A percentile compares a stretch with the other conserved stretches of the same genome.
These are phyloP conservation scores for Cryptosporidium parvum DNA, from an alignment of 169 alveolate species.

Conservation along the genomic window DNA sequence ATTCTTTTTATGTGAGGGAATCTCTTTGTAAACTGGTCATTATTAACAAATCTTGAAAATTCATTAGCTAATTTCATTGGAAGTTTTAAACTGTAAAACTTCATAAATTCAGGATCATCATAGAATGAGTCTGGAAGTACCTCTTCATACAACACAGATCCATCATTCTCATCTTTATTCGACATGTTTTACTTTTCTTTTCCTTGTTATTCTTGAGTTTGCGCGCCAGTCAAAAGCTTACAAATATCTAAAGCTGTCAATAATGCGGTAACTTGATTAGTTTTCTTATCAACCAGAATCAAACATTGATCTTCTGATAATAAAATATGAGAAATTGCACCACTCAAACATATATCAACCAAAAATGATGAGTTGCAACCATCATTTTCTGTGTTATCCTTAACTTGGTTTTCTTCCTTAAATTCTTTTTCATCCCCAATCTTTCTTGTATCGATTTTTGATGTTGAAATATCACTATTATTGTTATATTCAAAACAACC, in stretches of 20 bases:
- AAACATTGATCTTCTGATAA: constrained; percentile 70
- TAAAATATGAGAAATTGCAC: constrained; percentile 53
- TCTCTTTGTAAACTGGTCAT: constrained; percentile 26
- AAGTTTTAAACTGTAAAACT: constrained; percentile 9
- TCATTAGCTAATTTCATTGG: constrained; percentile 47
- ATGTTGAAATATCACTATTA: background rate
- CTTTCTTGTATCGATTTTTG: background rate
- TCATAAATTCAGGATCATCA: constrained; percentile 17
- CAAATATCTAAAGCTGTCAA: constrained; percentile 68
- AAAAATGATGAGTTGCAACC: background rate
- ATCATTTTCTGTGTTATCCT: background rate
- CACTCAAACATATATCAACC: constrained; percentile 63
- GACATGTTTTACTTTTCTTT: background rate
- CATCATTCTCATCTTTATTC: background rate
- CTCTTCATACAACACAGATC: constrained; percentile 25
- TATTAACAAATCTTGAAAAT: background rate
- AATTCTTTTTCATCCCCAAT: constrained; percentile 10
- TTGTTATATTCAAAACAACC: constrained; percentile 11
- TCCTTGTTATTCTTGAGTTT: background rate
- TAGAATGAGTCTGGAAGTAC: constrained; percentile 56
- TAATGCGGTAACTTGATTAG: constrained; percentile 54
- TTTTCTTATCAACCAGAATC: constrained; percentile 12
- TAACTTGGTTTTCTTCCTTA: background rate
- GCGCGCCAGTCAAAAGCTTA: constrained; percentile 24
- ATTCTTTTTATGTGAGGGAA: constrained; percentile 59